Percentiles rank a stretch among this genome's conserved stretches.
Conservation (phyloP, 2,329 filamentous ascomycete genomes). For the Cladosporium sp. region DNA sequence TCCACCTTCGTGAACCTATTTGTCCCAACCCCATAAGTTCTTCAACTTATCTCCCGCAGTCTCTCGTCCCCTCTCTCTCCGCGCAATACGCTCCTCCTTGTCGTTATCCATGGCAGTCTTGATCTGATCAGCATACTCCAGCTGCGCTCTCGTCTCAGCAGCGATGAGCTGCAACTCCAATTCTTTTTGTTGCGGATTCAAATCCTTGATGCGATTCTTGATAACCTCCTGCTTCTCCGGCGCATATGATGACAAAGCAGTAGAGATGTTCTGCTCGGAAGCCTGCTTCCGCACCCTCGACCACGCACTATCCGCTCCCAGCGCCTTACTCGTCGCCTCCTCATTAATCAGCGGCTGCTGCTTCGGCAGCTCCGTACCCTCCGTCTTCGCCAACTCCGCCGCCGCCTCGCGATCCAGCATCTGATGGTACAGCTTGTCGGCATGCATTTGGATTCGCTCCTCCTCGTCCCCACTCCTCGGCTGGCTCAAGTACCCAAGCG, state of each 20-base stretch:
- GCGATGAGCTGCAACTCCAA: slow-evolving; percentile 61
- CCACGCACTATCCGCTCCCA: slow-evolving; percentile 29
- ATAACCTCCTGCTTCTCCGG: slow-evolving; percentile 54
- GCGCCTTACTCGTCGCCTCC: slow-evolving; percentile 23
- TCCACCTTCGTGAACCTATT: slow-evolving; percentile 10
- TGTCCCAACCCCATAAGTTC: slow-evolving; percentile 29
- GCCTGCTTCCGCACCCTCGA: slow-evolving; percentile 24
- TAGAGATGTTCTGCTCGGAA: slow-evolving; percentile 26
- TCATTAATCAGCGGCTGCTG: slow-evolving; percentile 53
- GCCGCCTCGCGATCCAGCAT: slow-evolving; percentile 77
- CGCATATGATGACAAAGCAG: slow-evolving; percentile 47
- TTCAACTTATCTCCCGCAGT: slow-evolving; percentile 40
- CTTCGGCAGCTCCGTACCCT: slow-evolving; percentile 48
- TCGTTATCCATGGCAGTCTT: slow-evolving; percentile 54
- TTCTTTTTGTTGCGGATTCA: slow-evolving; percentile 48
- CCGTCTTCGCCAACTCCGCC: slow-evolving; percentile 64
- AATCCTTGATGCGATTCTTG: slow-evolving; percentile 36
- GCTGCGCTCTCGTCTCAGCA: slow-evolving; percentile 58
- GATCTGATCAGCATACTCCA: slow-evolving; percentile 55
- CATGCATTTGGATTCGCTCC: slow-evolving; percentile 89
- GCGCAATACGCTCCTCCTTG: slow-evolving; percentile 48
- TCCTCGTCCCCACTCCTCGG: slow-evolving; percentile 64
- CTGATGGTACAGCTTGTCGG: slow-evolving; percentile 81
- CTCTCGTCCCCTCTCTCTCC: slow-evolving; percentile 52
- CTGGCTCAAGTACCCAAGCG: slow-evolving; percentile 75